These are phyloP conservation scores for Didymellaceae sp. DNA, from an alignment of 2,329 filamentous ascomycete species.

Conservation along the genomic window DNA sequence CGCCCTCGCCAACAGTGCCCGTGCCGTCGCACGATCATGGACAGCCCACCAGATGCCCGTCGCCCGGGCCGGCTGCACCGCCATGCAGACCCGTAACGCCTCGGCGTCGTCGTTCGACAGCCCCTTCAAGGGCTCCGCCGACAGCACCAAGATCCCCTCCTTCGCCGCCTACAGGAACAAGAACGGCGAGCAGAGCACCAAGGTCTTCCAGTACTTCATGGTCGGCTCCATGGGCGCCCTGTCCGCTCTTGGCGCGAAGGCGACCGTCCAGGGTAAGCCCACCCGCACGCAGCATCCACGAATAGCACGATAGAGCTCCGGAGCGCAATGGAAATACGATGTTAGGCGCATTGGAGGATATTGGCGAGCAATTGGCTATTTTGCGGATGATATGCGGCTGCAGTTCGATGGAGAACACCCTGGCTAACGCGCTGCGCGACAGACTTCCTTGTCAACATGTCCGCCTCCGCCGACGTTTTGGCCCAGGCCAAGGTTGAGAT, in stretches of 20 bases:
- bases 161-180: slow-evolving; percentile 87
- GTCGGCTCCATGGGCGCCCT: slow-evolving; percentile 93
- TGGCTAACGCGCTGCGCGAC: slow-evolving; percentile 43
- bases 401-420: slow-evolving; percentile 32
- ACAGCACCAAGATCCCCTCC: slow-evolving; percentile 76
- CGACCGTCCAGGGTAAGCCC: slow-evolving; percentile 89
- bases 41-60: slow-evolving; percentile 55
- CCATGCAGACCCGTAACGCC: slow-evolving; percentile 53
- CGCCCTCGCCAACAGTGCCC: slow-evolving; percentile 55
- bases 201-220: slow-evolving; percentile 98
- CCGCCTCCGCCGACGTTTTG: slow-evolving; percentile 95
- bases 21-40: slow-evolving; percentile 56
- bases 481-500: slow-evolving; percentile 99
- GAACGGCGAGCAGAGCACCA: slow-evolving; percentile 72
- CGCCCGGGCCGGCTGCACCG: slow-evolving; percentile 53
- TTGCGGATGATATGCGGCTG: slow-evolving; percentile 35
- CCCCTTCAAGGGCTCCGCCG: slow-evolving; percentile 62
- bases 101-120: slow-evolving; percentile 56
- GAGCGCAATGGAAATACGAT: slow-evolving; percentile 10
- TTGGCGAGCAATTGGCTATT: slow-evolving; percentile 39
- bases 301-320: slow-evolving; percentile 16
- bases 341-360: slow-evolving; percentile 1
- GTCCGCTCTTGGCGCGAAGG: slow-evolving; percentile 92
- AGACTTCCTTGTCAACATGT: slow-evolving; percentile 99
- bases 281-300: slow-evolving; percentile 3